These are phyloP conservation scores for Aspergillus sparsus DNA, from an alignment of 495 filamentous ascomycete species.

Conservation along the genomic window DNA sequence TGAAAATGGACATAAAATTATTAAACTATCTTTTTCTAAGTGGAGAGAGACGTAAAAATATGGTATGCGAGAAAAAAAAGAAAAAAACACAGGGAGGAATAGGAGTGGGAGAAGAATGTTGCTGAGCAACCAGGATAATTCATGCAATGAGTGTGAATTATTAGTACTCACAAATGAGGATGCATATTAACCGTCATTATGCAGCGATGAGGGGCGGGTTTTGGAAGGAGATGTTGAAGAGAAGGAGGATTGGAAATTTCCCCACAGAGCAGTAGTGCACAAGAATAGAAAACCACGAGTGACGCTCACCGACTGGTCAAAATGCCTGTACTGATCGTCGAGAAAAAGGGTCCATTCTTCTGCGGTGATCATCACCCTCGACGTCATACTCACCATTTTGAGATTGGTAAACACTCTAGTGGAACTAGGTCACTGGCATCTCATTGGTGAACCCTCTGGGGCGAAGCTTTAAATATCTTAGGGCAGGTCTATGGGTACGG, in stretches of 20 bases:
- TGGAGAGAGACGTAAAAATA: no score
- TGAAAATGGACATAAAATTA: no score
- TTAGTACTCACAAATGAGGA: no score
- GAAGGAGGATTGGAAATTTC: neutral
- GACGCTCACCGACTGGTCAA: neutral
- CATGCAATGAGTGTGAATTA: no score
- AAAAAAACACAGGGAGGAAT: no score
- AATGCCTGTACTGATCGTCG: neutral
- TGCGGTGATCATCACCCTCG: neutral
- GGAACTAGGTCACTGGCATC: neutral
- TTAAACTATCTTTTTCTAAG: no score
- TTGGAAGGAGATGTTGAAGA: neutral
- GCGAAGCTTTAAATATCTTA: conserved; percentile 7
- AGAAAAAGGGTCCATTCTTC: no score
- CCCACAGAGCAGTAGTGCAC: neutral
- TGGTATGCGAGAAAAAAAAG: no score
- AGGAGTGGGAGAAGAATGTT: no score
- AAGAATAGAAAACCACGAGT: conserved; percentile 5
- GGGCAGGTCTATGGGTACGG: neutral
- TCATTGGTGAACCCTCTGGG: neutral
- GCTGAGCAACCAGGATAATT: no score
- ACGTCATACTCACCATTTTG: conserved; percentile 1
- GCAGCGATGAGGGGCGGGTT: neutral
- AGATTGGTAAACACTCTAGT: neutral
- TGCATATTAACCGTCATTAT: no score